These are phyloP conservation scores for Zalaria sp. DNA, from an alignment of 2,329 filamentous ascomycete genomes.

Conservation along the genomic window DNA sequence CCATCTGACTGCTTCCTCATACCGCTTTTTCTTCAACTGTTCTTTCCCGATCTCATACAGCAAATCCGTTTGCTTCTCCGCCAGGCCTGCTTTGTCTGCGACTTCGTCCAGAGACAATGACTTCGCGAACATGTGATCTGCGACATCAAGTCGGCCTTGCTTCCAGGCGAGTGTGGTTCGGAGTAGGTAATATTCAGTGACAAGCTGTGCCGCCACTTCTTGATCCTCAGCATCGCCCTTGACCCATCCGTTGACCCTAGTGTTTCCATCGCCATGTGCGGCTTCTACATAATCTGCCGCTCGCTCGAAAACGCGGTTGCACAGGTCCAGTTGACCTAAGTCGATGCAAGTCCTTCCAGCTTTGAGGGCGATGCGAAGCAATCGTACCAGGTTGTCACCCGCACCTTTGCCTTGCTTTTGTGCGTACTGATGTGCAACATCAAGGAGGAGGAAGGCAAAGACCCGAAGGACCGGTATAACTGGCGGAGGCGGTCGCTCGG, in stretches of 20 bases:
- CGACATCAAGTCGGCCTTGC: conserved; percentile 57
- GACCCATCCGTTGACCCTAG: conserved; percentile 7
- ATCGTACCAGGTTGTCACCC: conserved; percentile 30
- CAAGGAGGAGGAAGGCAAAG: conserved; percentile 56
- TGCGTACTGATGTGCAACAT: conserved; percentile 34
- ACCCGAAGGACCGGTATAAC: conserved; percentile 26
- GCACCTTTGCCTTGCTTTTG: conserved; percentile 10
- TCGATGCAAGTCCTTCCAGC: conserved; percentile 49
- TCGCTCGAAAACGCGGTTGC: conserved; percentile 47
- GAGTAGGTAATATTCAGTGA: conserved; percentile 51
- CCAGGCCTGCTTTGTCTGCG: conserved; percentile 33
- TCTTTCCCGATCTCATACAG: conserved; percentile 60
- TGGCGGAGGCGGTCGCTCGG: conserved; percentile 4
- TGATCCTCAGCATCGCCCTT: conserved; percentile 9
- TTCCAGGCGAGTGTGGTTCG: conserved; percentile 62
- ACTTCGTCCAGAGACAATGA: conserved; percentile 23
- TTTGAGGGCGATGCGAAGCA: conserved; percentile 56
- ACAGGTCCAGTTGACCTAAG: conserved; percentile 41
- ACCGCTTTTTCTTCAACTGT: conserved; percentile 38
- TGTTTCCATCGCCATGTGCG: conserved; percentile 9
- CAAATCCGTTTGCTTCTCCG: conserved; percentile 51
- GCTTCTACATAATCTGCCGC: conserved; percentile 37
- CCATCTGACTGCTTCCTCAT: conserved; percentile 52
- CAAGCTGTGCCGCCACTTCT: conserved; percentile 24
- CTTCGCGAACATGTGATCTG: conserved; percentile 63